Evolutionary conservation across 352 stramenopile species (phyloP).

Genomic region (Phytophthora chlamydospora): DNA sequence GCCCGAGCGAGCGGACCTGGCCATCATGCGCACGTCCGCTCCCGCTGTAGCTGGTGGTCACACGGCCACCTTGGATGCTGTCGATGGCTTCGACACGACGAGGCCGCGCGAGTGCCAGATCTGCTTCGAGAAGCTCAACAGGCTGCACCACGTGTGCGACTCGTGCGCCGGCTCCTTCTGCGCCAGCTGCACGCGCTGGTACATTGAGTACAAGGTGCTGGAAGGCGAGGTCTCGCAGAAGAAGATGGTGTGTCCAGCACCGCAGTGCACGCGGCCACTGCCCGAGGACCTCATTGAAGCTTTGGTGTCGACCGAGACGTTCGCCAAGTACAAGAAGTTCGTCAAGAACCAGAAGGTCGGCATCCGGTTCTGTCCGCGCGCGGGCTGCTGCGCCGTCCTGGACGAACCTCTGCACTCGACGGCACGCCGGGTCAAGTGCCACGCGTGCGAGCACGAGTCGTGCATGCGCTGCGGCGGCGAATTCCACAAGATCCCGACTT

Average conservation of each 20-base stretch:
- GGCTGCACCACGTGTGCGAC: slow-evolving; percentile 52
- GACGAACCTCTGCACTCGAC: slow-evolving; percentile 62
- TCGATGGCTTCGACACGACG: slow-evolving; percentile 33
- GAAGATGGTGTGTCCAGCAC: slow-evolving; percentile 75
- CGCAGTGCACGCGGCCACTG: slow-evolving; percentile 58
- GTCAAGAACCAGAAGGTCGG: slow-evolving; percentile 66
- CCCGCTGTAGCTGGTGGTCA: slow-evolving; percentile 13
- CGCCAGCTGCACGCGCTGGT: slow-evolving; percentile 66
- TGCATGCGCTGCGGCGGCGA: slow-evolving; percentile 73
- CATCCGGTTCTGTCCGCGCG: slow-evolving; percentile 75
- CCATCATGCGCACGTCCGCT: slow-evolving; percentile 22
- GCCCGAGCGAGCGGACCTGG: slow-evolving; percentile 17
- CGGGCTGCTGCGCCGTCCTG: slow-evolving; percentile 63
- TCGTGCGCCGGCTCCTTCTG: slow-evolving; percentile 60
- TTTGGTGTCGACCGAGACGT: slow-evolving; percentile 50
- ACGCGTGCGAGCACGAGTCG: slow-evolving; percentile 53
- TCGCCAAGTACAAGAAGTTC: slow-evolving; percentile 73
- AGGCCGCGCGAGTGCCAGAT: slow-evolving; percentile 66
- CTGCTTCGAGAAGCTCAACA: slow-evolving; percentile 72
- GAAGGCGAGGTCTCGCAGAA: slow-evolving; percentile 76
- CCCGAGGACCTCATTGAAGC: slow-evolving; percentile 58
- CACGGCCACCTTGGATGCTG: slow-evolving; percentile 2
- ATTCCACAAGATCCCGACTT: slow-evolving; percentile 62
- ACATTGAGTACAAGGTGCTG: slow-evolving; percentile 79
- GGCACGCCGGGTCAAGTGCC: slow-evolving; percentile 51